Base-by-base conservation (phyloP, 176 grass and related monocot genomes). In the Coix lacrymajobi region DNA sequence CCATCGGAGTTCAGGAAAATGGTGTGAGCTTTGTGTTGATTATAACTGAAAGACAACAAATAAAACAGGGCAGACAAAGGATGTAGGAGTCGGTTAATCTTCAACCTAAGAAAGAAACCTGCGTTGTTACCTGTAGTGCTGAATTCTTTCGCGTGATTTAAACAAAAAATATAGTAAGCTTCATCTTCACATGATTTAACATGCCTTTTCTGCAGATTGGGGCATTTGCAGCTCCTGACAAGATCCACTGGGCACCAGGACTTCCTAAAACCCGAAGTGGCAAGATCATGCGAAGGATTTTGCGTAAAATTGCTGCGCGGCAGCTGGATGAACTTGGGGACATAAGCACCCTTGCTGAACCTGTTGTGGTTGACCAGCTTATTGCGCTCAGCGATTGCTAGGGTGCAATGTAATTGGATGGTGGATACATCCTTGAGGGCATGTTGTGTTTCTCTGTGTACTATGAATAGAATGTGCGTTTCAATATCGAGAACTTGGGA, bases 281-380 rank as follows among this genome's bases (percentile, higher is more conserved):
- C 38, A 99, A 99, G 84, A 99, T 99, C 70, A 99, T 99, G 96
- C 82, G 96, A 68, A 93, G 96, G 78, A 96, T 99, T 78, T 66
- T 99, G 74, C 82, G 93, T 19, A 99, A 99, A 83, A 96, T 99
- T 44, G 96, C 96, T 20, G 84, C 93, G 5, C 88, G 83, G 71
- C 96, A 99, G 57, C 73, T 96, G 19, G 88, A 96, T 39, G 96
- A 99, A 84, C 88, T 99, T 36, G 96, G 96, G 5, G 96, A 99
- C 85, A 99, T 85, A 16, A 99, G 96, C 87, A 99, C 96, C 11
- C 89, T 99, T 48, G 89, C 93, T 77, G 96, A 99, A 56, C 96
- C 96, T 5, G 80, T 74, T 25, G 93, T 99, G 7, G 91, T 99
- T 7, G 93, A 96, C 48, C 89, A 99, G 76, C 89, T 99, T 2